Base-by-base conservation (phyloP, 306 rosid species). In the Trifolium dubium region DNA sequence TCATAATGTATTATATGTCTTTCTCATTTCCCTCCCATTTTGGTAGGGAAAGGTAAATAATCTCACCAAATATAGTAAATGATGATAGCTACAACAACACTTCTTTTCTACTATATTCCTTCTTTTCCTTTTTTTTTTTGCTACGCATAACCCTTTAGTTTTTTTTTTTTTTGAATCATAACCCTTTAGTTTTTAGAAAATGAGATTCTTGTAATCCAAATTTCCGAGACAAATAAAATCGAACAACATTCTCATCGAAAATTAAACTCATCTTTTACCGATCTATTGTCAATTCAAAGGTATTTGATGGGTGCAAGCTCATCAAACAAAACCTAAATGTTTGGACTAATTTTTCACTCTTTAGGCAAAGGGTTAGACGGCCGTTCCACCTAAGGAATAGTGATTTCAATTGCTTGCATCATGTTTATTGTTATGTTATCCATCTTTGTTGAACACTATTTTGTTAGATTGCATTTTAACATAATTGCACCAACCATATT, bases 21-120 rank as follows among this genome's bases (percentile, higher is more conserved):
- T n/a, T 50, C 56, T 31, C 51, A 64, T 40, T 17, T 40, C 70
- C 78, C 35, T 51, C n/a, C 46, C 67, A 11, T 54, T 75, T 39
- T 75, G 1, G 46, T 17, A 64, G 23, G 9, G 50, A 15, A 15
- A 59, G 3, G 34, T 59, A 12, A 51, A 51, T 17, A 17, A 43
- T 43, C 49, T 43, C 49, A 43, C 49, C 12, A 6, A 39, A 12
- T 60, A 61, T 17, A 6, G 8, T 4, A 61, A 51, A 29, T 66
- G 23, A 29, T 66, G 23, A 55, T 64, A 75, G 13, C 14, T 53
- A 34, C 43, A 39, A 34, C 43, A 39, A 32, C 19, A 64, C 66
- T 46, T 75, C 55, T 62, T 59, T 59, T 31, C 40, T 5, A 59
- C 30, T n/a, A 40, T 43, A 30, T 15, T 60, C 15, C 15, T 5